Conservation (phyloP, 495 filamentous ascomycete species). For the Sordaria brevicollis region DNA sequence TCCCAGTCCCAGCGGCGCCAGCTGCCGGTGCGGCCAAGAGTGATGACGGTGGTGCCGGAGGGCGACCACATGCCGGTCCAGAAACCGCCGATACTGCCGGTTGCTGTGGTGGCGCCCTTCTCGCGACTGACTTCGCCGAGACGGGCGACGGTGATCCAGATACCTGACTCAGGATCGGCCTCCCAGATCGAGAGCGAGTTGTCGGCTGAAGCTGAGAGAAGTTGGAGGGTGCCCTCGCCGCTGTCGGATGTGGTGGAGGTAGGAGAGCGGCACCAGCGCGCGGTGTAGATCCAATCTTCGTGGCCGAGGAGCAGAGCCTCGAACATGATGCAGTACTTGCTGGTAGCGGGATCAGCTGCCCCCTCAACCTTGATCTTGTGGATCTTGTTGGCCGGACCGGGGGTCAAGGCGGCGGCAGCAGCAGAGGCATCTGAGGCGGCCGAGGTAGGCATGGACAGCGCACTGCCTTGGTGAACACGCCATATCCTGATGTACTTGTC, state of each 20-base stretch:
- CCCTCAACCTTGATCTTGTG: constrained; percentile 50
- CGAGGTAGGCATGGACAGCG: constrained; percentile 39
- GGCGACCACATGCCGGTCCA: constrained; percentile 95
- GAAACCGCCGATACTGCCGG: constrained; percentile 89
- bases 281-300: constrained; percentile 95
- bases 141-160: constrained; percentile 77
- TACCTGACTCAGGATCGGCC: constrained; percentile 66
- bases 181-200: constrained; percentile 93
- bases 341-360: neutral
- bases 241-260: constrained; percentile 12
- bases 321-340: constrained; percentile 72
- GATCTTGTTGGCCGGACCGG: constrained; percentile 62
- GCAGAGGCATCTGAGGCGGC: constrained; percentile 31
- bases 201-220: constrained; percentile 88
- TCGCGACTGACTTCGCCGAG: constrained; percentile 88
- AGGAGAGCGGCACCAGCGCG: constrained; percentile 54
- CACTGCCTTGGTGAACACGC: constrained; percentile 64
- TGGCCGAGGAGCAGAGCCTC: constrained; percentile 92
- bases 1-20: constrained; percentile 72
- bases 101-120: constrained; percentile 91
- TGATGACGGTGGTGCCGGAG: constrained; percentile 58
- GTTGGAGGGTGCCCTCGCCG: constrained; percentile 42
- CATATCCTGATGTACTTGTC: constrained; percentile 96
- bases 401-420: constrained; percentile 36
- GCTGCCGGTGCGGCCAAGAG: constrained; percentile 81